Base-by-base conservation (phyloP, 2,329 filamentous ascomycete species). In the Capronia epimyces region DNA sequence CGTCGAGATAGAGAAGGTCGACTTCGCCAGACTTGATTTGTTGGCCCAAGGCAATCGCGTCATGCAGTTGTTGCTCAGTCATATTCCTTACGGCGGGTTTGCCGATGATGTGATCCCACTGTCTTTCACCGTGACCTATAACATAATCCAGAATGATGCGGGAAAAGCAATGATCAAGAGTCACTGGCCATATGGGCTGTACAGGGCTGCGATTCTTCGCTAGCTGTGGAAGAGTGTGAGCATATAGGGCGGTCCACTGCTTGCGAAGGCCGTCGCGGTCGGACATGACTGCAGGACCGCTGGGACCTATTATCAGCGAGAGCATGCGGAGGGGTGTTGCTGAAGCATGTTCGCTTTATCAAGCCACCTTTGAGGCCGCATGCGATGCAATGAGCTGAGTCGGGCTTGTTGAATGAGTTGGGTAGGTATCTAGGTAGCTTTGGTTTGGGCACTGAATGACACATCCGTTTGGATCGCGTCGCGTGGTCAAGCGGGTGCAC, bases 51-150 rank as follows among this genome's bases (percentile, higher is more conserved):
- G 62, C 56, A 22, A 74, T 69, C 13, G 68, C 69, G 18, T 53
- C 54, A 21, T 60, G 32, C 34, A 75, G 43, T 51, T 75, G 72
- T 27, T 55, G 43, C 6, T 52, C 50, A 12, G 59, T 64, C 72
- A 75, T 75, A 43, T 73, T 68, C 56, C 66, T 71, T 39, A 70
- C 64, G 0, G 72, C 72, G 2, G 73, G 72, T 22, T 63, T 60
- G 46, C 67, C 67, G 27, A 75, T 40, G n/a, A 69, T 66, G 20
- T 65, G 55, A 24, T 62, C 71, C 73, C 72, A 75, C 3, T 70
- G 71, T 37, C 70, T 64, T 20, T 62, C 55, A 4, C 71, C 67
- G 5, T 44, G 34, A 9, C 60, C 64, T 3, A 74, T 57, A 0
- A 63, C 64, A 48, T 67, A 67, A 51, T 75, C 73, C 12, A 75